Conservation (phyloP, 495 filamentous ascomycete species). For the Trichoderma virens region DNA sequence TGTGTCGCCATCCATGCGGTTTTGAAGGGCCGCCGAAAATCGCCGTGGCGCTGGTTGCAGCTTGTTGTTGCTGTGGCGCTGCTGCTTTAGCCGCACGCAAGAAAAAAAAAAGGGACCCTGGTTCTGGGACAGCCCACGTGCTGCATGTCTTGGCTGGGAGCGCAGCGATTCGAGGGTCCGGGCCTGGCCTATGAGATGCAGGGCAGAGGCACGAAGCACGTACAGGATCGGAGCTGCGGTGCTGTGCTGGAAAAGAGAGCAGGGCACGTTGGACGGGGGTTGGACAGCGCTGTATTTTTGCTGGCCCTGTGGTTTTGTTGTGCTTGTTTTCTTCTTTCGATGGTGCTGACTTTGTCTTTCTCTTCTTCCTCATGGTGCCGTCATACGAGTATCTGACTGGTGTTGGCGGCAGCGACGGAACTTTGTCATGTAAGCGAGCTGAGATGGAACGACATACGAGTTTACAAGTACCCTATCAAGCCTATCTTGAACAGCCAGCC, state of each 20-base stretch:
- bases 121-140: not conserved
- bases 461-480: no score
- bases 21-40: no score
- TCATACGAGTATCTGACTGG: not conserved
- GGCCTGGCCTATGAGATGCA: not conserved
- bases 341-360: not conserved
- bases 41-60: no score
- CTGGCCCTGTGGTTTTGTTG: not conserved
- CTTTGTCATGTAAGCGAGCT: not conserved
- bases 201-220: not conserved
- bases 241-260: no score
- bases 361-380: not conserved
- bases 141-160: slow-evolving; percentile 4
- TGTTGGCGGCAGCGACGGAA: not conserved
- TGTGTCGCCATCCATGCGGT: no score
- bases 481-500: no score
- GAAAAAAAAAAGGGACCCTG: no score
- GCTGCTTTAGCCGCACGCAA: no score
- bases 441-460: not conserved
- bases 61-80: no score
- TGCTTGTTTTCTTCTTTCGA: no score
- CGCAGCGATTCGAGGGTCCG: not conserved
- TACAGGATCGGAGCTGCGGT: not conserved
- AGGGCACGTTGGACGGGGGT: not conserved
- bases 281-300: not conserved